Base-by-base conservation (phyloP, 164 flowering plant genomes). In the Chimonanthus praecox region DNA sequence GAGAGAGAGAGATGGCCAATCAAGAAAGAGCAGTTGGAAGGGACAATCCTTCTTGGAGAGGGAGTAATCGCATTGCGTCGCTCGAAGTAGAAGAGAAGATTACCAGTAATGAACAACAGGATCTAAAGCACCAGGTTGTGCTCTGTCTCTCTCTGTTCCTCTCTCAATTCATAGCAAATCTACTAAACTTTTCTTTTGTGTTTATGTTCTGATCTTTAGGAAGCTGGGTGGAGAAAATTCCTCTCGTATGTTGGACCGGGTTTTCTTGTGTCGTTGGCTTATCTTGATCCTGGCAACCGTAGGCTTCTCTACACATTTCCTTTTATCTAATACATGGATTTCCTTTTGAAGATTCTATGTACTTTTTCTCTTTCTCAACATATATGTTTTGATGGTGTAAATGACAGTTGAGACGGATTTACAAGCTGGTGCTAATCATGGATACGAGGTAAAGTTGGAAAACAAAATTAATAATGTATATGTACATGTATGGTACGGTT, bases 261-360 rank as follows among this genome's bases (percentile, higher is more conserved):
- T 20, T 91, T 91, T 21, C 87, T 91, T 21, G 92, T 91, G 71
- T 91, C 92, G 9, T 16, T 91, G 72, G 92, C 92, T 11, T 91
- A 88, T 68, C 87, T 91, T 33, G 97, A 91, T 54, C 97, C 93
- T 15, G 97, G 90, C 33, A 92, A 88, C 75, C 77, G 97, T 89
- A 81, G 82, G 79, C 45, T 10, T 44, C 49, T 49, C 61, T 69
- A 58, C 43, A 43, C 33, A 60, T 70, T 64, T 66, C 16, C 45
- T 48, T 45, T 16, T 66, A 6, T 43, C 70, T n/a, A 20, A 7
- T 47, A 45, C 21, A 45, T 67, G 9, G 7, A 9, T 69, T 45
- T 69, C 71, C 60, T 54, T 54, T 33, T 33, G 33, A n/a, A n/a
- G 60, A 16, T 47, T 60, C 73, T 71, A n/a, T 15, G 16, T 33